These are phyloP conservation scores for Pugionium cornutum DNA, from an alignment of 345 rosid genomes.

Conservation along the genomic window DNA sequence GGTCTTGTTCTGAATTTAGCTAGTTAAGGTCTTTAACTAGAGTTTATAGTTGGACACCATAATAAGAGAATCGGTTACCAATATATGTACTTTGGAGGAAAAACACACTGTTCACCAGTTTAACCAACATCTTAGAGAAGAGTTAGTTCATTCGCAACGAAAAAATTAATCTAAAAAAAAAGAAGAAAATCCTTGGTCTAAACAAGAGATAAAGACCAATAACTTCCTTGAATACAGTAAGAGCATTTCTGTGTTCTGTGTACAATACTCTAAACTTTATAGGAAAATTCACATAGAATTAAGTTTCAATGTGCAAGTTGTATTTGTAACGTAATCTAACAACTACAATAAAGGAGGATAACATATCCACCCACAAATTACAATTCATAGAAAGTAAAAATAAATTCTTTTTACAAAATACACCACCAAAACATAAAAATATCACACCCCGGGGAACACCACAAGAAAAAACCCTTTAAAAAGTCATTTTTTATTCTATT, in stretches of 20 bases:
- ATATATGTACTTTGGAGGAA: constrained; percentile 12
- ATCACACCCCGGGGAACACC: constrained; percentile 14
- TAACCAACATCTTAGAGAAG: not conserved
- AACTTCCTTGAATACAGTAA: constrained; percentile 2
- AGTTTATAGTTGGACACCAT: constrained; percentile 1
- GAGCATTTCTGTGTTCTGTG: not conserved
- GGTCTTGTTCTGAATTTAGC: not conserved
- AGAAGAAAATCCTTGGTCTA: constrained; percentile 5
- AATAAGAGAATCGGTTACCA: not conserved
- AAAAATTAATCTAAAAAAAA: not conserved
- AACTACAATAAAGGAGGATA: constrained; percentile 32
- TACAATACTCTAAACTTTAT: not conserved
- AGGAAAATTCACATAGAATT: constrained; percentile 9
- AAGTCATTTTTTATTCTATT: constrained; percentile 21
- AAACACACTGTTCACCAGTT: constrained; percentile 8
- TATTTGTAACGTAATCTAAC: constrained; percentile 22
- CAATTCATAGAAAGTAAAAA: constrained; percentile 14
- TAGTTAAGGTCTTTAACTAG: constrained; percentile 1
- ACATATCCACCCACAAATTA: constrained; percentile 31
- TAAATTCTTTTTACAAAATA: constrained; percentile 19
- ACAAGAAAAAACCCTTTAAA: constrained; percentile 21
- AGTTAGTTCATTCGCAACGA: not conserved
- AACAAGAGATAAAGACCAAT: constrained; percentile 13
- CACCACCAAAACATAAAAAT: constrained; percentile 30
- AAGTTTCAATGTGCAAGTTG: constrained; percentile 20